Percentiles rank a stretch among this genome's conserved stretches.
Conservation (phyloP, 163 green algal species). For the Prototheca stagnorum region DNA sequence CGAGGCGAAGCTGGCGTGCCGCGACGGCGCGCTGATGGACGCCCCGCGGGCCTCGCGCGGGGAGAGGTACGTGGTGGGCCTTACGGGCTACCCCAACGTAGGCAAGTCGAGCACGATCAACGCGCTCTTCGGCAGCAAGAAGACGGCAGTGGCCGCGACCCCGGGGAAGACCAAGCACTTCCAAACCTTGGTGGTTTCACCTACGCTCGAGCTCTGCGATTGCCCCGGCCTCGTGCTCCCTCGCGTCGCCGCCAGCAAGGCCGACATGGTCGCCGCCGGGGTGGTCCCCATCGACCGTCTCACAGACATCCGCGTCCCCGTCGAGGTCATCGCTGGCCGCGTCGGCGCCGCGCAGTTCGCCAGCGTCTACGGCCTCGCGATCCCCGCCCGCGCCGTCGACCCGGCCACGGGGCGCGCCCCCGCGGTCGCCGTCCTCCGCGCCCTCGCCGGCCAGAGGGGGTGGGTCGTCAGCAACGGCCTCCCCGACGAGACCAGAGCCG, state of each 20-base stretch:
- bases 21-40: neutral
- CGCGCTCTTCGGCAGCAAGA: conserved; percentile 88
- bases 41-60: conserved; percentile 1
- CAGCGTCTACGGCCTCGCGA: conserved; percentile 42
- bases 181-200: conserved; percentile 72
- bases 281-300: conserved; percentile 94
- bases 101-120: conserved; percentile 98
- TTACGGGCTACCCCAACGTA: conserved; percentile 98
- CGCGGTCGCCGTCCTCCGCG: conserved; percentile 47
- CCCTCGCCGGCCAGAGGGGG: conserved; percentile 45
- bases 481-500: conserved; percentile 70
- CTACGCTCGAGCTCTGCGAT: conserved; percentile 66
- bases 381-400: too few species aligned
- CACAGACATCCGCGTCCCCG: conserved; percentile 64
- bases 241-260: conserved; percentile 65
- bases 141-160: conserved; percentile 85
- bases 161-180: conserved; percentile 98
- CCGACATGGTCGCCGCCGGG: conserved; percentile 90
- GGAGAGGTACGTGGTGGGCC: conserved; percentile 58
- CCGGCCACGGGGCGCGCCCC: too few species aligned
- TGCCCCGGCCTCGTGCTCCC: conserved; percentile 94
- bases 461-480: conserved; percentile 57
- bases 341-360: conserved; percentile 47
- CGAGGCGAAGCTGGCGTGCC: neutral
- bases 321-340: conserved; percentile 49